A percentile compares a stretch with the other conserved stretches of the same genome.
These are phyloP conservation scores for Salmacisia buchloeana DNA, from an alignment of 1,284 basidiomycete genomes.

Conservation along the genomic window DNA sequence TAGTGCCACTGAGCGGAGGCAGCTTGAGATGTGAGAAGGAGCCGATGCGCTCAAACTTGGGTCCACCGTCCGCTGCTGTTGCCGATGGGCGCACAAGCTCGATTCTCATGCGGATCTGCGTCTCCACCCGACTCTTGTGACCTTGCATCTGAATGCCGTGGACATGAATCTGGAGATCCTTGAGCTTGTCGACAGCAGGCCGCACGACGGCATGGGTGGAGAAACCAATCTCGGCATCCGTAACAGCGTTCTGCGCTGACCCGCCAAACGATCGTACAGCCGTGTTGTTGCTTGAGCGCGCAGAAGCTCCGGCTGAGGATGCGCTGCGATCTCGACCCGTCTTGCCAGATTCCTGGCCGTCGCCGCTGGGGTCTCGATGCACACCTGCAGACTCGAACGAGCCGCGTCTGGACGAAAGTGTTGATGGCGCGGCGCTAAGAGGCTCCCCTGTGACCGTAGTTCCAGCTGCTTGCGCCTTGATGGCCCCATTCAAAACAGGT, in stretches of 20 bases:
- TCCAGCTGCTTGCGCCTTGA: background rate
- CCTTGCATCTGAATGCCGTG: conserved; percentile 76
- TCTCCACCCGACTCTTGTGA: conserved; percentile 90
- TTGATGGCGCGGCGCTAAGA: background rate
- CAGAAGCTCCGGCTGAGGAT: background rate
- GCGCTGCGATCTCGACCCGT: background rate
- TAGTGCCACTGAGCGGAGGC: conserved; percentile 47
- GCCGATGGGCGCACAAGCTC: conserved; percentile 39
- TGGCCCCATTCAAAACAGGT: background rate
- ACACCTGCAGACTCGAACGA: background rate
- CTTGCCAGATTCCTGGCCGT: background rate
- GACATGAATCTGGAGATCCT: conserved; percentile 56
- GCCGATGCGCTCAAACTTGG: conserved; percentile 45
- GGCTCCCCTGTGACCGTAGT: background rate
- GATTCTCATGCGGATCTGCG: conserved; percentile 55
- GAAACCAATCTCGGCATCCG: conserved; percentile 35
- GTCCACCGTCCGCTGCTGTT: conserved; percentile 62
- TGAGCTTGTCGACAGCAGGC: conserved; percentile 31
- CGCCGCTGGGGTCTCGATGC: background rate
- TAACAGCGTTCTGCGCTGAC: conserved; percentile 3
- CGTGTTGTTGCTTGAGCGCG: background rate
- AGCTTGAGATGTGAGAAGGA: conserved; percentile 48
- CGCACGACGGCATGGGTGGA: conserved; percentile 34
- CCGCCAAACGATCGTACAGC: background rate
- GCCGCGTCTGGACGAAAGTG: conserved; percentile 1